Conservation (phyloP, 2,329 filamentous ascomycete genomes). For the Fusarium sp. region DNA sequence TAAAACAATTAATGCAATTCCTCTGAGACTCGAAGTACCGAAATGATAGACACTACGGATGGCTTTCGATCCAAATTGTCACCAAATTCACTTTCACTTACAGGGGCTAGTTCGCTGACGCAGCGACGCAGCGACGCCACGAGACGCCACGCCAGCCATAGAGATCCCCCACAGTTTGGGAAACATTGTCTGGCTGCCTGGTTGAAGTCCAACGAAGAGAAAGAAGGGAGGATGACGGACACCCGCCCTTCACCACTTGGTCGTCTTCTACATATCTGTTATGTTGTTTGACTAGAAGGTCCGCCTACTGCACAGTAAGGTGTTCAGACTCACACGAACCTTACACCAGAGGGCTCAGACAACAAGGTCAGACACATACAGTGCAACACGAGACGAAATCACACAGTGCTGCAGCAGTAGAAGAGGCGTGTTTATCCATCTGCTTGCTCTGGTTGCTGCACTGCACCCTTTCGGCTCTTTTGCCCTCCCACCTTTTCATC, state of each 20-base stretch:
- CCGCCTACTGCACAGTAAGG: background rate
- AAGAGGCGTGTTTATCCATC: conserved; percentile 27
- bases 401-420: conserved; percentile 9
- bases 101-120: conserved; percentile 23
- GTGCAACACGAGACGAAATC: background rate
- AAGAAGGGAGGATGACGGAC: conserved; percentile 15
- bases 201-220: conserved; percentile 1
- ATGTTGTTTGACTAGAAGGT: conserved; percentile 5
- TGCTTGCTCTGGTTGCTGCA: conserved; percentile 9
- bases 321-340: conserved; percentile 17
- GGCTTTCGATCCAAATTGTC: background rate
- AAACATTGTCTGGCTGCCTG: background rate
- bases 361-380: background rate
- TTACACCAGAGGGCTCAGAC: background rate
- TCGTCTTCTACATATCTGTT: conserved; percentile 4
- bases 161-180: conserved; percentile 22
- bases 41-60: background rate
- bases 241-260: conserved; percentile 17
- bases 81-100: conserved; percentile 5
- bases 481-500: conserved; percentile 32
- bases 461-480: conserved; percentile 30
- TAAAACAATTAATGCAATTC: background rate
- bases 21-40: background rate
- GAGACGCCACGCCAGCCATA: conserved; percentile 33
- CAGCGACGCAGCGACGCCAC: conserved; percentile 23